Conservation (phyloP, 352 stramenopile species). For the Globisporangium cylindrosporum region DNA sequence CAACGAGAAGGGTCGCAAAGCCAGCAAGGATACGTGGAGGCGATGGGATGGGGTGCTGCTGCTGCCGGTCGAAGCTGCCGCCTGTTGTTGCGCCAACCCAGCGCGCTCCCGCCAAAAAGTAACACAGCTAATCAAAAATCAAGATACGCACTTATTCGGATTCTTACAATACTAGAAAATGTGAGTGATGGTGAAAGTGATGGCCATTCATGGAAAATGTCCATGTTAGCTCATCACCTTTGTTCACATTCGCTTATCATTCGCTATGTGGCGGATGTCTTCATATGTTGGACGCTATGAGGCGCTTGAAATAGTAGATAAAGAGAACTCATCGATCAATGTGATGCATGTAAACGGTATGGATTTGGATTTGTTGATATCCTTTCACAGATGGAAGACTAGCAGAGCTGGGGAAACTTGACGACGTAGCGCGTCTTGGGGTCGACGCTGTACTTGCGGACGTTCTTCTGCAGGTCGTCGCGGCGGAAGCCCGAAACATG, state of each 20-base stretch:
- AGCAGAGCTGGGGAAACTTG: conserved; percentile 62
- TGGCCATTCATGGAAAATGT: background rate
- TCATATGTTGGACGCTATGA: background rate
- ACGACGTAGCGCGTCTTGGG: conserved; percentile 75
- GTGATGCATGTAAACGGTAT: background rate
- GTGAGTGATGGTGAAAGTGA: background rate
- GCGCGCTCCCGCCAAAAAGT: background rate
- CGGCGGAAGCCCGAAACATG: conserved; percentile 72
- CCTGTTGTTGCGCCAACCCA: background rate
- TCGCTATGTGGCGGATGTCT: too few species aligned
- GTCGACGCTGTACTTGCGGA: conserved; percentile 80
- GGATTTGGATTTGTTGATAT: background rate
- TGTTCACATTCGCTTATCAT: too few species aligned
- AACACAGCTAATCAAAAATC: background rate
- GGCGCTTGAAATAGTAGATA: background rate
- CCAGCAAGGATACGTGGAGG: background rate
- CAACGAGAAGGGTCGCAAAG: background rate
- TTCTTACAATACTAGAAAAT: background rate
- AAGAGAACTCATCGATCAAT: background rate
- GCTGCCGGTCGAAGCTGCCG: background rate
- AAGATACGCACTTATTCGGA: background rate
- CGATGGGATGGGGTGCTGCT: background rate
- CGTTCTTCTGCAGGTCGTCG: conserved; percentile 78
- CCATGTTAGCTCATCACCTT: background rate
- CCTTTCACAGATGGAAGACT: background rate